These are phyloP conservation scores for Paracoccidioides lutzii DNA, from an alignment of 2,329 filamentous ascomycete genomes.

Conservation along the genomic window DNA sequence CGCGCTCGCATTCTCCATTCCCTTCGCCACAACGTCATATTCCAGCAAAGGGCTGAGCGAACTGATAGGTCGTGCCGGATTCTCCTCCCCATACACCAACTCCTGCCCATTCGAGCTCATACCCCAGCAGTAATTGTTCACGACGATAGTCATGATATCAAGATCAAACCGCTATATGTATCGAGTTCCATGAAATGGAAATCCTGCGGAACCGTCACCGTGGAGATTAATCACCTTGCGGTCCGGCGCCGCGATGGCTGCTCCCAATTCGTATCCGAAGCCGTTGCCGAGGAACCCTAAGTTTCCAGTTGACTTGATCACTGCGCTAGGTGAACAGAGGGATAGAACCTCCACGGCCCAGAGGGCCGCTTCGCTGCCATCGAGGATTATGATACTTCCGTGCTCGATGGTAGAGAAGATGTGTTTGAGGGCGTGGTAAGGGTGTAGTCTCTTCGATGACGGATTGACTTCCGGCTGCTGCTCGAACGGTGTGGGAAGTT, in stretches of 20 bases:
- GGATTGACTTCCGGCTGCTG: constrained; percentile 11
- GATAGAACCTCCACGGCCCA: constrained; percentile 30
- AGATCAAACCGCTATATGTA: background rate
- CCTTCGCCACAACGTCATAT: background rate
- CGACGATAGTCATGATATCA: background rate
- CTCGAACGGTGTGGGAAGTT: constrained; percentile 12
- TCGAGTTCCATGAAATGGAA: background rate
- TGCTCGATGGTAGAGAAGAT: constrained; percentile 26
- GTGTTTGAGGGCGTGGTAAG: constrained; percentile 30
- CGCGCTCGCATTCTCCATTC: background rate
- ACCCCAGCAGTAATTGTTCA: background rate
- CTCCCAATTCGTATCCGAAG: background rate
- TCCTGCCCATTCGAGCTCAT: background rate
- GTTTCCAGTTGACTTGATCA: constrained; percentile 21
- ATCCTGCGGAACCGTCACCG: background rate
- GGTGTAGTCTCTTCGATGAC: constrained; percentile 26
- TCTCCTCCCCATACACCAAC: background rate
- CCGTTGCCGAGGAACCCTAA: background rate
- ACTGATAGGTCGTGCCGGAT: background rate
- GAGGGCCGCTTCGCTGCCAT: background rate
- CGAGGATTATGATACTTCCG: constrained; percentile 26
- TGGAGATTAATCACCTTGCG: background rate
- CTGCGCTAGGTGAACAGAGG: constrained; percentile 23
- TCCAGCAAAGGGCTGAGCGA: background rate
- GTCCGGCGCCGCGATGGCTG: background rate